Conservation (phyloP, 441 rosid species). For the Melastoma candidum region DNA sequence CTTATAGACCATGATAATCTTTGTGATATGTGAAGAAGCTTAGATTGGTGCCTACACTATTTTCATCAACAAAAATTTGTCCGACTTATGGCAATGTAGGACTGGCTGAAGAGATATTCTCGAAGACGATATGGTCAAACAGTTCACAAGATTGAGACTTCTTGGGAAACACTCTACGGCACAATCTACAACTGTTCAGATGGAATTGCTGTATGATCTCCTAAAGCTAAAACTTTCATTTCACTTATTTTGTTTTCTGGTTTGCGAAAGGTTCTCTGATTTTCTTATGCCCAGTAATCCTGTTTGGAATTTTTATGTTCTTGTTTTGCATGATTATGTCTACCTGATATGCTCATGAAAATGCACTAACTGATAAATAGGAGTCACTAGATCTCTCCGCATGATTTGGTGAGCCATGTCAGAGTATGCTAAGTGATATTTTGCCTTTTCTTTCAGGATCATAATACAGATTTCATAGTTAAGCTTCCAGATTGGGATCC, state of each 20-base stretch:
- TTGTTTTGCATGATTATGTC: not conserved
- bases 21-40: not conserved
- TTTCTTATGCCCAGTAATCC: not conserved
- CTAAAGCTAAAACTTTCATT: conserved; percentile 2
- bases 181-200: conserved; percentile 89
- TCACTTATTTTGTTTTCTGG: not conserved
- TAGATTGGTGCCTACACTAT: not conserved
- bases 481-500: conserved; percentile 93
- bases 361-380: no score
- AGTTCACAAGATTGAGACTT: conserved; percentile 41
- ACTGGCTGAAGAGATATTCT: conserved; percentile 76
- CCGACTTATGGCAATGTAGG: conserved; percentile 26
- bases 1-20: not conserved
- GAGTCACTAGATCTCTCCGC: no score
- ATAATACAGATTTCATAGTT: conserved; percentile 89
- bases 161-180: conserved; percentile 81
- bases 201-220: conserved; percentile 57
- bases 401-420: no score
- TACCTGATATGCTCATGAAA: no score
- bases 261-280: not conserved
- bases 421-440: not conserved
- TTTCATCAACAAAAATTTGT: conserved; percentile 1
- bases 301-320: not conserved
- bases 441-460: conserved; percentile 40
- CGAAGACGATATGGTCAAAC: conserved; percentile 79